Conservation (phyloP, 2,329 filamentous ascomycete species). For the Westerdykella ornata region DNA sequence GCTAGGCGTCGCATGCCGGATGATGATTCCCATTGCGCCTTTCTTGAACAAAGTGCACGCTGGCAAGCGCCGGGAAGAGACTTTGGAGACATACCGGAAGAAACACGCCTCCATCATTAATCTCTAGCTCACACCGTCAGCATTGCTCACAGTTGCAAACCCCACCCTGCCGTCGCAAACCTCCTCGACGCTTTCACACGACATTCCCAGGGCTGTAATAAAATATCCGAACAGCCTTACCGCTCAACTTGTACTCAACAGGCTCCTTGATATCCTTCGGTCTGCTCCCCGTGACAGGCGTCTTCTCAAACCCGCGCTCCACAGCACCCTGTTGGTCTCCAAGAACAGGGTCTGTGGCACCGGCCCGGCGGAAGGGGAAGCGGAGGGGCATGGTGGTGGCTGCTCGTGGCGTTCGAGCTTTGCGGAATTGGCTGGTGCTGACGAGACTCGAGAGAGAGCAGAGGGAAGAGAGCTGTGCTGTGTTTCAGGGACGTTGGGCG, state of each 20-base stretch:
- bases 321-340: conserved; percentile 26
- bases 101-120: conserved; percentile 92
- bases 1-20: neutral
- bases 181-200: neutral
- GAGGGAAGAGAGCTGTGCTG: neutral
- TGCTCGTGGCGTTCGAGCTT: conserved; percentile 9
- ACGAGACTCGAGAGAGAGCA: too few relatives aligned
- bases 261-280: conserved; percentile 42
- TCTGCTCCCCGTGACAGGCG: conserved; percentile 32
- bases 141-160: conserved; percentile 10
- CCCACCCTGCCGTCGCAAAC: conserved; percentile 6
- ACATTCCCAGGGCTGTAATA: conserved; percentile 1
- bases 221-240: conserved; percentile 30
- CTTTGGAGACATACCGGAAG: conserved; percentile 60
- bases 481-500: neutral
- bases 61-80: conserved; percentile 1
- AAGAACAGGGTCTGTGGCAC: conserved; percentile 28
- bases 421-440: too few relatives aligned
- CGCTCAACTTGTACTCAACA: conserved; percentile 49
- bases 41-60: neutral
- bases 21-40: neutral
- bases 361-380: conserved; percentile 38
- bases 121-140: conserved; percentile 55
- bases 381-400: conserved; percentile 35
- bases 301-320: conserved; percentile 30